These are phyloP conservation scores for Crithidia brevicula DNA, from an alignment of 208 protist species.

Conservation along the genomic window DNA sequence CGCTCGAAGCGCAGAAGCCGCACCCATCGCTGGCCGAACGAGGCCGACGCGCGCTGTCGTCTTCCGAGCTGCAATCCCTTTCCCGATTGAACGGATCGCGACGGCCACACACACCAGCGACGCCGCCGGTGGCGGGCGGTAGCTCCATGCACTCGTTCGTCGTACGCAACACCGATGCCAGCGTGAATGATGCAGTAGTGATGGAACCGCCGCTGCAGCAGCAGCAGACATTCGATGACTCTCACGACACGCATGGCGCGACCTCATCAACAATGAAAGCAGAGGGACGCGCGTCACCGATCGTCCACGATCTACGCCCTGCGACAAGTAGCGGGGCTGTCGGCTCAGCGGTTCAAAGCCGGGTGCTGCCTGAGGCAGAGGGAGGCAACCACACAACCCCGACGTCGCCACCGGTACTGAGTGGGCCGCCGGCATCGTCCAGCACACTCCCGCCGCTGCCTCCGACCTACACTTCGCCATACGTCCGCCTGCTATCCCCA, in stretches of 20 bases:
- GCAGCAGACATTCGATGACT: no score
- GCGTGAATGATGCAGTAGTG: not conserved
- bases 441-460: constrained; percentile 6
- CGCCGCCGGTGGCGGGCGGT: not conserved
- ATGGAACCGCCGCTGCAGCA: not conserved
- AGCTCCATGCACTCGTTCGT: not conserved
- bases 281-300: not conserved
- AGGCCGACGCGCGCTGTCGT: not conserved
- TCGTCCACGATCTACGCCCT: not conserved
- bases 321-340: not conserved
- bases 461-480: not conserved
- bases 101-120: not conserved
- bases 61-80: not conserved
- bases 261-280: no score
- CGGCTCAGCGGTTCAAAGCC: no score
- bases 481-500: no score
- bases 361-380: not conserved
- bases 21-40: constrained; percentile 11
- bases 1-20: not conserved
- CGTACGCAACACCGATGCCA: not conserved
- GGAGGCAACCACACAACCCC: not conserved
- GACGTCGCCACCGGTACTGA: not conserved
- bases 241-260: no score
- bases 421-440: not conserved
- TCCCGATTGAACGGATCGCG: not conserved